A percentile compares a stretch with the other conserved stretches of the same genome.
Conservation (phyloP, 169 alveolate species). For the Theileria sp. region DNA sequence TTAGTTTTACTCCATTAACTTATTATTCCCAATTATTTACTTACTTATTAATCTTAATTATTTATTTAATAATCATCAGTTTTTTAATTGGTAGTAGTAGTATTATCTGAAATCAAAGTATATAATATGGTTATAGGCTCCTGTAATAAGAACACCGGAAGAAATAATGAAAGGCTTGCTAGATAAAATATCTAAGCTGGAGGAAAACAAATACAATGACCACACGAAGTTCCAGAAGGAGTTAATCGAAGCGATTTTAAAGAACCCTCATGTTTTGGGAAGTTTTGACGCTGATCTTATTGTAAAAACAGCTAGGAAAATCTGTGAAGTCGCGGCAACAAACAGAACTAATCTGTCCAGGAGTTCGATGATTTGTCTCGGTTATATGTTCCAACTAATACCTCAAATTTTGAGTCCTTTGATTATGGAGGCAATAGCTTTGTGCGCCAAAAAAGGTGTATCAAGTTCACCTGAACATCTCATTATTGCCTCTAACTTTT, state of each 20-base stretch:
- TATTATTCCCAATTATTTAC: neutral
- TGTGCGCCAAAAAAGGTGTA: constrained; percentile 43
- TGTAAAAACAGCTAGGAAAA: constrained; percentile 23
- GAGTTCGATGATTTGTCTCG: constrained; percentile 50
- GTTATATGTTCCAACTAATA: constrained; percentile 18
- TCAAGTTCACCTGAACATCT: constrained; percentile 65
- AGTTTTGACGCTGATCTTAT: constrained; percentile 30
- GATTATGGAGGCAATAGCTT: constrained; percentile 25
- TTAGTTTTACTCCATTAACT: neutral
- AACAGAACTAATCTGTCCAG: constrained; percentile 51
- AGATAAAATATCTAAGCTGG: constrained; percentile 31
- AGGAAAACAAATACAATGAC: constrained; percentile 40
- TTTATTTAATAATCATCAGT: no score
- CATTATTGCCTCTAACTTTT: constrained; percentile 31
- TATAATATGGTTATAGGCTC: constrained; percentile 23
- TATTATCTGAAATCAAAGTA: neutral
- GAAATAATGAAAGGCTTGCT: constrained; percentile 11
- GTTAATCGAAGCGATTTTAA: constrained; percentile 12
- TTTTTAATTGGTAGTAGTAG: no score
- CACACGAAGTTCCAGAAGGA: constrained; percentile 54
- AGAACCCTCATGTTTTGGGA: constrained; percentile 32
- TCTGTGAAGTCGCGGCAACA: constrained; percentile 36
- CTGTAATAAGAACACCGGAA: constrained; percentile 33
- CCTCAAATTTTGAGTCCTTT: constrained; percentile 16
- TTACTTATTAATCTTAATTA: neutral